A percentile compares a stretch with the other conserved stretches of the same genome.
Conservation (phyloP, 306 rosid genomes). For the Spatholobus suberectus region DNA sequence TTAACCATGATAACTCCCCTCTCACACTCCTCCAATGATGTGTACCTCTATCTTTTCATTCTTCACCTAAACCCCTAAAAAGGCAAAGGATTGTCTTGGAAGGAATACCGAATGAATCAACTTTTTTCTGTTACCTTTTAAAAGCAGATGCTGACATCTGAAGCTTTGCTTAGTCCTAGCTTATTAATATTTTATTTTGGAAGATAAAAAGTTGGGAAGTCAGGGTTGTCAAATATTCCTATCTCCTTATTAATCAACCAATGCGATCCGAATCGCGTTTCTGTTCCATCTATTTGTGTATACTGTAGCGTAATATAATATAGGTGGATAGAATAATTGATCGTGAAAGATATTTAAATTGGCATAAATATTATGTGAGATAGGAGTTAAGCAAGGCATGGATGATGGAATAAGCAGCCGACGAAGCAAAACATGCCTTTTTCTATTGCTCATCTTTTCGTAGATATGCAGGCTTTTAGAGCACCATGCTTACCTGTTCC, state of each 20-base stretch:
- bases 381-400: conserved; percentile 43
- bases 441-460: conserved; percentile 64
- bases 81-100: conserved; percentile 62
- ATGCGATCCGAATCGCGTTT: conserved; percentile 11
- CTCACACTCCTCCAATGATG: conserved; percentile 30
- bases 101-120: conserved; percentile 57
- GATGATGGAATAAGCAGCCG: conserved; percentile 50
- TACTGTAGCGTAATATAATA: neutral
- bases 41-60: conserved; percentile 43
- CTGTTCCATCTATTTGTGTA: conserved; percentile 19
- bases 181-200: conserved; percentile 34
- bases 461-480: conserved; percentile 70
- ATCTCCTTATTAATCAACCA: conserved; percentile 29
- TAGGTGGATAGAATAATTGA: conserved; percentile 33
- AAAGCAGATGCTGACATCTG: conserved; percentile 72
- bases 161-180: conserved; percentile 35
- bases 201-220: conserved; percentile 18
- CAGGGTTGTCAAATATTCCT: conserved; percentile 50
- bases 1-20: conserved; percentile 26
- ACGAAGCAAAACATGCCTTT: conserved; percentile 56
- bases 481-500: conserved; percentile 76
- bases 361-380: neutral
- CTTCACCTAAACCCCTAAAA: conserved; percentile 58
- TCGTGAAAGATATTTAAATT: neutral
- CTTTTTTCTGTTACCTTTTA: conserved; percentile 52